A percentile compares a stretch with the other conserved stretches of the same genome.
Evolutionary conservation across 2,329 filamentous ascomycete genomes (phyloP).

Genomic region (Nothophaeocryptopus gaeumannii): DNA sequence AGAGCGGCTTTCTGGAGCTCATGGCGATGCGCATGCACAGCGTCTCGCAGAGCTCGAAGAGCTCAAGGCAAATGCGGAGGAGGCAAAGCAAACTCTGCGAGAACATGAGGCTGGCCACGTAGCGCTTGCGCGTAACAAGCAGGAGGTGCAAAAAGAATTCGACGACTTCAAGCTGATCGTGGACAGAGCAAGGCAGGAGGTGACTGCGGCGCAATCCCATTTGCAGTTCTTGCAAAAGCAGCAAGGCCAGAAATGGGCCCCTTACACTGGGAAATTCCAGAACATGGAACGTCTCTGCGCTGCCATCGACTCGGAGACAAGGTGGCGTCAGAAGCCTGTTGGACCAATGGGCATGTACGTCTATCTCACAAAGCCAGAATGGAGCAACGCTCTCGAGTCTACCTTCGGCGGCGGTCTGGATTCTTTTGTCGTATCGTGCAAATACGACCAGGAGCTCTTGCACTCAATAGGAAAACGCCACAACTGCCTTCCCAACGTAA

Average conservation of each 20-base stretch:
- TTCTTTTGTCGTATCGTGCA: constrained; percentile 77
- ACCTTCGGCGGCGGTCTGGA: constrained; percentile 67
- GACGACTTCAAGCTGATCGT: constrained; percentile 31
- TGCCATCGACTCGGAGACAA: constrained; percentile 65
- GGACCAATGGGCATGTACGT: constrained; percentile 81
- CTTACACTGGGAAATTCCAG: constrained; percentile 55
- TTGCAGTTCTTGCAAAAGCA: constrained; percentile 52
- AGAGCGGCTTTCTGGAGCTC: constrained; percentile 57
- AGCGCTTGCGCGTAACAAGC: constrained; percentile 37
- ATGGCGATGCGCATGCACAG: constrained; percentile 65
- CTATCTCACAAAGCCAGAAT: constrained; percentile 72
- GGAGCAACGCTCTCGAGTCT: constrained; percentile 79
- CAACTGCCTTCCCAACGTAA: constrained; percentile 61
- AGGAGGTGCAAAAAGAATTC: constrained; percentile 36
- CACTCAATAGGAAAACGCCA: constrained; percentile 29
- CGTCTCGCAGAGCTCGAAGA: constrained; percentile 56
- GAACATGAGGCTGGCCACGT: constrained; percentile 40
- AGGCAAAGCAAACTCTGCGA: constrained; percentile 43
- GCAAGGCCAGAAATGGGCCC: constrained; percentile 59
- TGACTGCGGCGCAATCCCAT: neutral
- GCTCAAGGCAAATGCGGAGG: constrained; percentile 46
- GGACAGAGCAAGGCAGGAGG: constrained; percentile 18
- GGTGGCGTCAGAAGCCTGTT: constrained; percentile 70
- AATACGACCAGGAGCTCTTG: constrained; percentile 70
- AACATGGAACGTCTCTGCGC: constrained; percentile 61